Evolutionary conservation across 2,329 filamentous ascomycete species (phyloP).

Genomic region (Xylariaceae sp.): DNA sequence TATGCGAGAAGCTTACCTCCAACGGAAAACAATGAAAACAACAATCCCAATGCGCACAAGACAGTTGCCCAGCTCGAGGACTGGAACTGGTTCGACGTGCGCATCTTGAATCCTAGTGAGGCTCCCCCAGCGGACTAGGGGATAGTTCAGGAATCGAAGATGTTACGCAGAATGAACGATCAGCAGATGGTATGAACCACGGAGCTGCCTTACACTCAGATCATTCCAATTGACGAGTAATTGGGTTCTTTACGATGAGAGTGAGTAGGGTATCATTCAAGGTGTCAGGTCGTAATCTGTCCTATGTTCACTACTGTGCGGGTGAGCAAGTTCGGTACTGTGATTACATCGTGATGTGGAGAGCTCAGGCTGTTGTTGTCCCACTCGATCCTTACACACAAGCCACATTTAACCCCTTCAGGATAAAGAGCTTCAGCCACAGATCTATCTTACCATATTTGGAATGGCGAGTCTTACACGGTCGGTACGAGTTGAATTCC

Average conservation of each 20-base stretch:
- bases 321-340: background rate
- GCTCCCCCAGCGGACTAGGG: constrained; percentile 23
- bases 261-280: background rate
- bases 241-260: background rate
- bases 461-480: no score
- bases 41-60: constrained; percentile 52
- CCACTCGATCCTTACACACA: no score
- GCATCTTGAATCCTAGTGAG: constrained; percentile 41
- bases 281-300: background rate
- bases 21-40: constrained; percentile 58
- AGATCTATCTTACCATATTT: background rate
- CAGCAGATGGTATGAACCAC: constrained; percentile 9
- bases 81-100: constrained; percentile 40
- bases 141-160: constrained; percentile 22
- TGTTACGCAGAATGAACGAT: constrained; percentile 27
- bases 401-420: background rate
- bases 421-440: constrained; percentile 12
- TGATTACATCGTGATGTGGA: background rate
- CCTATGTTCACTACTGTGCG: background rate
- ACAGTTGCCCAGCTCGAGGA: constrained; percentile 61
- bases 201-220: background rate
- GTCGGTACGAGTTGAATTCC: no score
- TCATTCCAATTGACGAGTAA: constrained; percentile 6
- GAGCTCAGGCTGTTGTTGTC: no score
- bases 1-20: constrained; percentile 48